phyloP scores from a whole-genome alignment of 208 protist species.

The Leishmania aethiopica region DNA sequence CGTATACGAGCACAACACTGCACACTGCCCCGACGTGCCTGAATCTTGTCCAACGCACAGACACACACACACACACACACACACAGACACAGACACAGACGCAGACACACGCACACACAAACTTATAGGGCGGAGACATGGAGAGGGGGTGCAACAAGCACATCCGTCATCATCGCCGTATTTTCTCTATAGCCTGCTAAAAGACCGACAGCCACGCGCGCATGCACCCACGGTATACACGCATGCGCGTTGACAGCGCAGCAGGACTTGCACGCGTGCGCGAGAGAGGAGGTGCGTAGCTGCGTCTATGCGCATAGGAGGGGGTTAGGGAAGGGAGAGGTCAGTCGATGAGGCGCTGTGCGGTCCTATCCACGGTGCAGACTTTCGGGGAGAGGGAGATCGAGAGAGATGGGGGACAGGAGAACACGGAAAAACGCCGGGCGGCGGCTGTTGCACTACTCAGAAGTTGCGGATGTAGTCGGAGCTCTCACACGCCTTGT shows the following conservation, averaged over 20 bases:
- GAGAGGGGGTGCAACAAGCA: not conserved
- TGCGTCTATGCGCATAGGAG: not conserved
- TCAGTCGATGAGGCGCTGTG: not conserved
- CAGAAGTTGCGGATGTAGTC: constrained; percentile 96
- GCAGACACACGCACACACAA: not conserved
- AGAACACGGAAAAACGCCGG: not conserved
- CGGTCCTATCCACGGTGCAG: not conserved
- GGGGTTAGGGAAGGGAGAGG: not conserved
- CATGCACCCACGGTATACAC: not conserved
- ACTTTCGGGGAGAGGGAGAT: not conserved
- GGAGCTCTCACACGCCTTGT: constrained; percentile 95
- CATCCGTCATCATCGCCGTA: not conserved
- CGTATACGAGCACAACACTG: not conserved
- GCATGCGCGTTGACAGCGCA: not conserved
- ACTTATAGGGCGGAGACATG: not conserved
- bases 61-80: no score
- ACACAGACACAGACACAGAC: not conserved
- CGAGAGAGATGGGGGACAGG: not conserved
- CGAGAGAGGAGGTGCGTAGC: not conserved
- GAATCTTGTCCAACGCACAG: not conserved
- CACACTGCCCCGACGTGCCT: not conserved
- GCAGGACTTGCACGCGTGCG: not conserved
- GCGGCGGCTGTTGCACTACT: not conserved
- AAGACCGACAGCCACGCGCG: not conserved
- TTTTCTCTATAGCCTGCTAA: not conserved